Percentiles rank a stretch among this genome's conserved stretches.
These are phyloP conservation scores for Capsicum rhomboideum DNA, from an alignment of 257 asterid genomes.

Conservation along the genomic window DNA sequence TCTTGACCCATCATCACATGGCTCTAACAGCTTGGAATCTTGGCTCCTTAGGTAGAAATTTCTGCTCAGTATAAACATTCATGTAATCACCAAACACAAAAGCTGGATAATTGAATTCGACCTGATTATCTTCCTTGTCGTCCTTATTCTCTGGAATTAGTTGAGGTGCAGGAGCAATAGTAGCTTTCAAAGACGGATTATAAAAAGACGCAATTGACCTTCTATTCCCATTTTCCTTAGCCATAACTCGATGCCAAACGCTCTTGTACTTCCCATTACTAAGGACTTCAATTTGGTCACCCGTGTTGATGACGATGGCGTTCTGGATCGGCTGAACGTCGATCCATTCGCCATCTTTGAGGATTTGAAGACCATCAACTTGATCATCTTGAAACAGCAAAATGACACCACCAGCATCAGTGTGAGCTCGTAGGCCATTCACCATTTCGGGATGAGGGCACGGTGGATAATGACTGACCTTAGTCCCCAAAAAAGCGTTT, in stretches of 20 bases:
- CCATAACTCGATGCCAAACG: slow-evolving; percentile 71
- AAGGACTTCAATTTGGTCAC: slow-evolving; percentile 79
- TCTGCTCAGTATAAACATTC: slow-evolving; percentile 61
- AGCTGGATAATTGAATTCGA: slow-evolving; percentile 43
- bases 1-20: slow-evolving; percentile 13
- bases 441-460: slow-evolving; percentile 65
- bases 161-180: slow-evolving; percentile 49
- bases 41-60: slow-evolving; percentile 76
- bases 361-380: slow-evolving; percentile 63
- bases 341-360: slow-evolving; percentile 62
- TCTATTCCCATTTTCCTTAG: slow-evolving; percentile 41
- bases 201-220: slow-evolving; percentile 79
- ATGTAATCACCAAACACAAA: slow-evolving; percentile 73
- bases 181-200: slow-evolving; percentile 68
- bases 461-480: slow-evolving; percentile 87
- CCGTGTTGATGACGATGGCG: slow-evolving; percentile 66
- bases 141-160: background rate
- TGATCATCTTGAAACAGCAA: slow-evolving; percentile 73
- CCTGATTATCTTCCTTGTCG: background rate
- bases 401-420: slow-evolving; percentile 87
- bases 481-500: slow-evolving; percentile 73
- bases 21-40: slow-evolving; percentile 67
- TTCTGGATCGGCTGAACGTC: slow-evolving; percentile 65
- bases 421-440: slow-evolving; percentile 80
- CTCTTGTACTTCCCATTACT: slow-evolving; percentile 83